Conservation (phyloP, 2,329 filamentous ascomycete genomes). For the Penicillium sp. region DNA sequence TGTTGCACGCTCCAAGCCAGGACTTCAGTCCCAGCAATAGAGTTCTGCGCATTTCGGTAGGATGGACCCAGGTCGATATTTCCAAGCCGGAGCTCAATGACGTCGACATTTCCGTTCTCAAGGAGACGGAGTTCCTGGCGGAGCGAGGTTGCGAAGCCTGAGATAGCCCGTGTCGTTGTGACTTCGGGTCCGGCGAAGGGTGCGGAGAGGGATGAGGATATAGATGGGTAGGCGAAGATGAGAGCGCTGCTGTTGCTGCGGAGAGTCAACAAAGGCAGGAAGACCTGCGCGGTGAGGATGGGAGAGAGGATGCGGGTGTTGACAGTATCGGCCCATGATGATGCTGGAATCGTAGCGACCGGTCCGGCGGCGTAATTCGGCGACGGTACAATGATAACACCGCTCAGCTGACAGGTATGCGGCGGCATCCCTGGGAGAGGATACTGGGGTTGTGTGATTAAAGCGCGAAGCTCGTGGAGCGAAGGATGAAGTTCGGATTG, state of each 20-base stretch:
- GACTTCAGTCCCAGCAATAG: constrained; percentile 53
- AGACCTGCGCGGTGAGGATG: constrained; percentile 83
- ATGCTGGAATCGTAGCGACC: constrained; percentile 80
- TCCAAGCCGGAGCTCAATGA: constrained; percentile 86
- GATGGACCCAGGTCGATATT: constrained; percentile 81
- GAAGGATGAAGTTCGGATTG: constrained; percentile 59
- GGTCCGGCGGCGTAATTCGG: constrained; percentile 78
- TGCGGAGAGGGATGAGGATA: constrained; percentile 47
- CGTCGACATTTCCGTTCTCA: constrained; percentile 61
- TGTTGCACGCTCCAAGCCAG: constrained; percentile 61
- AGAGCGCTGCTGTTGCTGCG: constrained; percentile 55
- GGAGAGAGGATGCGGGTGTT: constrained; percentile 91
- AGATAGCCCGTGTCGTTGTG: constrained; percentile 80
- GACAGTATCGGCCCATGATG: constrained; percentile 83
- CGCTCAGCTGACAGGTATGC: constrained; percentile 74
- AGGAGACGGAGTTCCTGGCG: constrained; percentile 76
- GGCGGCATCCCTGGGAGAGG: constrained; percentile 74
- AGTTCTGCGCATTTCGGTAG: constrained; percentile 45
- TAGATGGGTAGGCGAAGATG: constrained; percentile 47
- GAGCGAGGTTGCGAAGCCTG: constrained; percentile 79
- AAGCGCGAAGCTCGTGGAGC: constrained; percentile 70
- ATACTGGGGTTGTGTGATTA: constrained; percentile 72
- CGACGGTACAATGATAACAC: constrained; percentile 78
- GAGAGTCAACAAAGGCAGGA: constrained; percentile 74
- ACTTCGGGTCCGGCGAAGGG: constrained; percentile 71